Evolutionary conservation across 495 filamentous ascomycete genomes (phyloP).

Genomic region (Hypoxylon lienhwacheense): DNA sequence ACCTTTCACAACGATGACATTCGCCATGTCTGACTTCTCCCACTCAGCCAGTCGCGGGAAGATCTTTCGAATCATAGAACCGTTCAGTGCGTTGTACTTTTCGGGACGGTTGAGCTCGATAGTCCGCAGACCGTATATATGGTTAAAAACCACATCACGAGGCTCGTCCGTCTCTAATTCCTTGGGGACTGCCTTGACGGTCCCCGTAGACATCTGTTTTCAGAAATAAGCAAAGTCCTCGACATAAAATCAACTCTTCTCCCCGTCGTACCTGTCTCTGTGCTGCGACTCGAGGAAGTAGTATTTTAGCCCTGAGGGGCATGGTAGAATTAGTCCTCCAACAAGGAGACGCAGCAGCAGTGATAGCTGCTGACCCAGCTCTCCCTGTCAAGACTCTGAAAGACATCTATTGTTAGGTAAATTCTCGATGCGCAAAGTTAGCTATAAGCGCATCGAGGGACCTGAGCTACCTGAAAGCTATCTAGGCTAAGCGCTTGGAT

Average conservation of each 20-base stretch:
- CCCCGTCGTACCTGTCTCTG: slow-evolving; percentile 49
- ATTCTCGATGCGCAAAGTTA: slow-evolving; percentile 32
- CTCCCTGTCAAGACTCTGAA: slow-evolving; percentile 44
- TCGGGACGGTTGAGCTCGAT: slow-evolving; percentile 91
- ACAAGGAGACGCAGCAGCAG: slow-evolving; percentile 43
- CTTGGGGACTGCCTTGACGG: slow-evolving; percentile 42
- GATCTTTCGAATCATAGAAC: slow-evolving; percentile 93
- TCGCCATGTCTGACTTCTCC: slow-evolving; percentile 90
- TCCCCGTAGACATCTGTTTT: slow-evolving; percentile 60
- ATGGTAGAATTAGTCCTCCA: slow-evolving; percentile 55
- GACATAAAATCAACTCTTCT: neutral
- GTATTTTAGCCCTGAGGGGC: slow-evolving; percentile 86
- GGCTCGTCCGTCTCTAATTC: slow-evolving; percentile 69
- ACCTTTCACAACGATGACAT: slow-evolving; percentile 89
- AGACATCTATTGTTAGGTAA: slow-evolving; percentile 50
- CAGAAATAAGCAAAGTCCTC: slow-evolving; percentile 8
- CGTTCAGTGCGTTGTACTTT: slow-evolving; percentile 88
- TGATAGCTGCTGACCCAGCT: slow-evolving; percentile 43
- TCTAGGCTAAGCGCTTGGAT: slow-evolving; percentile 12
- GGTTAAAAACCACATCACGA: slow-evolving; percentile 90
- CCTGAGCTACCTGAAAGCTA: too few species aligned
- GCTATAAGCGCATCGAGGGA: slow-evolving; percentile 31
- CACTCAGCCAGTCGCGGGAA: slow-evolving; percentile 84
- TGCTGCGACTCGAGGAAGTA: slow-evolving; percentile 59
- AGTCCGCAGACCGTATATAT: slow-evolving; percentile 82